A percentile compares a stretch with the other conserved stretches of the same genome.
Evolutionary conservation across 202 grass and related monocot genomes (phyloP).

Genomic region (Hordeum pubiflorum): DNA sequence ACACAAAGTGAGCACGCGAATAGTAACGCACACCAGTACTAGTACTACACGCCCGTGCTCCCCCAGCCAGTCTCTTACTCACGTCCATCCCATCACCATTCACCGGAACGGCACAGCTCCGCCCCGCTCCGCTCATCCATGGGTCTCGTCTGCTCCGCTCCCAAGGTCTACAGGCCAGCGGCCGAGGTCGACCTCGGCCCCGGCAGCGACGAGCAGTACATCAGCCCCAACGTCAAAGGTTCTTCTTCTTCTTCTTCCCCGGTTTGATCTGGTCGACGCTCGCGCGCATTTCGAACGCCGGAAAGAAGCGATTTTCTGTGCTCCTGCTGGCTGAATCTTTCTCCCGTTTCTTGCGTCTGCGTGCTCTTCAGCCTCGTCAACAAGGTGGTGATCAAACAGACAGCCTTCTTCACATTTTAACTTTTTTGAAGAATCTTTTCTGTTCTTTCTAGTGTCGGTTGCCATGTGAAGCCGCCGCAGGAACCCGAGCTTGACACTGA

Average conservation of each 20-base stretch:
- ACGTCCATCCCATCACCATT: not conserved
- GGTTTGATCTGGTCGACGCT: not conserved
- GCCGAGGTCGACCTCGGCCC: conserved; percentile 57
- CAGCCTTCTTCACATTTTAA: not conserved
- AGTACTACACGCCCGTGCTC: not conserved
- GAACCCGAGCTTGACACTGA: not conserved
- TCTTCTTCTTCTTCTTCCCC: not conserved
- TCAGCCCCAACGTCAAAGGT: conserved; percentile 81
- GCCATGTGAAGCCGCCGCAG: too few species aligned
- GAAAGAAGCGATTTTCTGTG: not conserved
- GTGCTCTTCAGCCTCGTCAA: conserved; percentile 53
- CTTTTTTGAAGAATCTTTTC: not conserved
- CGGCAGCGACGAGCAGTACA: conserved; percentile 68
- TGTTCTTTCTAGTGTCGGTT: not conserved
- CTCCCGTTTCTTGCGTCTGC: not conserved
- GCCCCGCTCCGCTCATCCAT: conserved; percentile 17
- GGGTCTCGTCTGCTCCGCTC: conserved; percentile 46
- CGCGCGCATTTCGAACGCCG: too few species aligned
- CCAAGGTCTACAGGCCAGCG: conserved; percentile 73
- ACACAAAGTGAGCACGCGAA: not conserved
- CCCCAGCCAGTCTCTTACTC: not conserved
- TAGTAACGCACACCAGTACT: too few species aligned
- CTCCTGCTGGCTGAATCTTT: not conserved
- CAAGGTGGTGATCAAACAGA: conserved; percentile 34
- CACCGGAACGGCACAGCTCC: not conserved